These are phyloP conservation scores for Oryza brachyantha DNA, from an alignment of 176 grass and related monocot species.

Conservation along the genomic window DNA sequence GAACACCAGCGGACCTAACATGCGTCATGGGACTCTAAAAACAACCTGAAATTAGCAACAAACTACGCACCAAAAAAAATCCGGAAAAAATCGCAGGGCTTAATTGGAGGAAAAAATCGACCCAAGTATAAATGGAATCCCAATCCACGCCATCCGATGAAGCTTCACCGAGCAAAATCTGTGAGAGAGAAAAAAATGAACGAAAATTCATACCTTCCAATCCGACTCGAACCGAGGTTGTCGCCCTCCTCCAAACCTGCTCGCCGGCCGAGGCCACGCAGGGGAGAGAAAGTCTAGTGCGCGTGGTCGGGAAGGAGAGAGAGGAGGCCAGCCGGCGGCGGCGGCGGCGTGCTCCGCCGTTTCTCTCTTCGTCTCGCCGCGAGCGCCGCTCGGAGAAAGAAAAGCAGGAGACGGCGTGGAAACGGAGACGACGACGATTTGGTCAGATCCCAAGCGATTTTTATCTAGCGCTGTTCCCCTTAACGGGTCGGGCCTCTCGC, in stretches of 20 bases:
- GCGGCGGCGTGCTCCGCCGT: neutral
- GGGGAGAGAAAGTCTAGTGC: neutral
- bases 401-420: slow-evolving; percentile 29
- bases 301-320: neutral
- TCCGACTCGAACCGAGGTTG: neutral
- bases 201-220: no score
- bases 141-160: no score
- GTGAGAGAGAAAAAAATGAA: no score
- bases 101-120: neutral
- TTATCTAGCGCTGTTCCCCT: slow-evolving; percentile 11
- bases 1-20: neutral
- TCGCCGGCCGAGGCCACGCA: neutral
- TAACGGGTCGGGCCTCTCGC: slow-evolving; percentile 27
- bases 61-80: no score
- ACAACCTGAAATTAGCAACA: no score
- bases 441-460: slow-evolving; percentile 57
- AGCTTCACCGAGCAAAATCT: no score
- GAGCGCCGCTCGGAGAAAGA: neutral
- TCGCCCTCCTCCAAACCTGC: neutral
- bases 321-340: neutral
- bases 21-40: no score
- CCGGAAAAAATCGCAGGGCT: no score
- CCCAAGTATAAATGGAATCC: no score
- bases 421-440: slow-evolving; percentile 24
- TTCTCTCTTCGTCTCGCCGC: neutral